A percentile compares a stretch with the other conserved stretches of the same genome.
phyloP scores from a whole-genome alignment of 371 early-diverging fungal species.

The Syncephalastrum racemosum region DNA sequence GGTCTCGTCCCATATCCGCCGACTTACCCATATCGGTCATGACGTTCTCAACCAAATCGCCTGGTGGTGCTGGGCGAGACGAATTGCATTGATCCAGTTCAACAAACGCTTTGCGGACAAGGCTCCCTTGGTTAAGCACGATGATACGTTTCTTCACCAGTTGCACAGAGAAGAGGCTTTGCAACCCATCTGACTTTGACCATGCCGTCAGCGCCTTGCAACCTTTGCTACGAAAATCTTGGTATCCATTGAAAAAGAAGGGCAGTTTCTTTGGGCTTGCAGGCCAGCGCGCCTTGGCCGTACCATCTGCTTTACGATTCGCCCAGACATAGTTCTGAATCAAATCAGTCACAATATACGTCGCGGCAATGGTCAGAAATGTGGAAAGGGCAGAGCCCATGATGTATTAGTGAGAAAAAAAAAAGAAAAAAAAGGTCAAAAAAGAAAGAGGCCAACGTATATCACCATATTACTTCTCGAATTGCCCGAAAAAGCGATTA shows the following conservation, averaged over 20 bases:
- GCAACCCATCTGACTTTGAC: slow-evolving; percentile 20
- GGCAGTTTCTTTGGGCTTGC: slow-evolving; percentile 27
- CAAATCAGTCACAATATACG: slow-evolving; percentile 8
- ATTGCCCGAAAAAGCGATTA: too few relatives aligned
- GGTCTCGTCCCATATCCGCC: too few relatives aligned
- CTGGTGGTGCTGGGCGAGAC: slow-evolving; percentile 9
- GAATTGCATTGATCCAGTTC: slow-evolving; percentile 43
- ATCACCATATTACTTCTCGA: too few relatives aligned
- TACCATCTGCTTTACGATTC: slow-evolving; percentile 37
- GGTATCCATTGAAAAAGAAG: slow-evolving; percentile 27
- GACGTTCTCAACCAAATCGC: slow-evolving; percentile 29
- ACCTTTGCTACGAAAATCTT: slow-evolving; percentile 11
- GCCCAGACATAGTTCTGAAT: slow-evolving; percentile 24
- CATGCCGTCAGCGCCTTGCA: slow-evolving; percentile 35
- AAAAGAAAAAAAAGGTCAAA: too few relatives aligned
- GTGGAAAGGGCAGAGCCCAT: too few relatives aligned
- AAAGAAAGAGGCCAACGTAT: too few relatives aligned
- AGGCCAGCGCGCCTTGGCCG: slow-evolving; percentile 35
- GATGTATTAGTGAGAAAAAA: too few relatives aligned
- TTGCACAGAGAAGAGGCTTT: slow-evolving; percentile 29
- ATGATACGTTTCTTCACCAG: slow-evolving; percentile 34
- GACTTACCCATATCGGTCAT: slow-evolving; percentile 33
- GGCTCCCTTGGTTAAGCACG: slow-evolving; percentile 29
- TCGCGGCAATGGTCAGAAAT: slow-evolving; percentile 2
- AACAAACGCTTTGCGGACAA: slow-evolving; percentile 30